Base-by-base conservation (phyloP, 2,329 filamentous ascomycete species). In the Fragosphaeria purpurea region DNA sequence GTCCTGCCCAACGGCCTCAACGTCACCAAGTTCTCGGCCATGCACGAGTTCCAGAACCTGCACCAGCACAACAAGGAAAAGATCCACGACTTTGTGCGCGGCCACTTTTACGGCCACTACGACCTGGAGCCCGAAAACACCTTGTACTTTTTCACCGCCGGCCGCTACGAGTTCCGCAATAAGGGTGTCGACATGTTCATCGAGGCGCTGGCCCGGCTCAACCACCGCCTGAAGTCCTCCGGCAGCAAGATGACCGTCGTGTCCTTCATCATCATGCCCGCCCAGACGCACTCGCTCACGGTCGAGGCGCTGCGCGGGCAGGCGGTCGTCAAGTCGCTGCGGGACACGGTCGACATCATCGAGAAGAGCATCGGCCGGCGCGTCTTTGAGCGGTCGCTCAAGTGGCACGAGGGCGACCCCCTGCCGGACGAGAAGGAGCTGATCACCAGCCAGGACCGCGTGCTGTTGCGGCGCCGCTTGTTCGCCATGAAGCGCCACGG, bases 111-210 rank as follows among this genome's bases (percentile, higher is more conserved):
- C 64, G 93, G 93, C 9, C 90, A 97, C 70, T 94, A 95, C 65
- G 90, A 98, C 64, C 97, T 97, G 59, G 88, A 96, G 55, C 83
- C 89, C 11, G 90, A 97, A 54, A 95, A 97, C 68, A 98, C 93
- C 0, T 79, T 98, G 38, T 98, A 96, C 70, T 85, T 97, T 70
- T 98, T 98, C 74, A 98, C 90, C 4, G 86, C 93, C 6, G 93
- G 93, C 53, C 86, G 93, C 56, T 98, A 98, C 63, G 93, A 98
- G 68, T 98, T 91, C 76, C 78, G 93, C 57, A 98, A 98, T 65
- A 98, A 98, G 71, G 93, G 93, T 63, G 91, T 96, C 8, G 93
- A 98, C 68, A 97, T 98, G 93, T 98, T 97, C 68, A 95, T 98
- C 59, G 93, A 98, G 70, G 93, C 90, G 4, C 73, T 98, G 56